Evolutionary conservation across 495 filamentous ascomycete genomes (phyloP).

Genomic region (Parathielavia hyrcaniae): DNA sequence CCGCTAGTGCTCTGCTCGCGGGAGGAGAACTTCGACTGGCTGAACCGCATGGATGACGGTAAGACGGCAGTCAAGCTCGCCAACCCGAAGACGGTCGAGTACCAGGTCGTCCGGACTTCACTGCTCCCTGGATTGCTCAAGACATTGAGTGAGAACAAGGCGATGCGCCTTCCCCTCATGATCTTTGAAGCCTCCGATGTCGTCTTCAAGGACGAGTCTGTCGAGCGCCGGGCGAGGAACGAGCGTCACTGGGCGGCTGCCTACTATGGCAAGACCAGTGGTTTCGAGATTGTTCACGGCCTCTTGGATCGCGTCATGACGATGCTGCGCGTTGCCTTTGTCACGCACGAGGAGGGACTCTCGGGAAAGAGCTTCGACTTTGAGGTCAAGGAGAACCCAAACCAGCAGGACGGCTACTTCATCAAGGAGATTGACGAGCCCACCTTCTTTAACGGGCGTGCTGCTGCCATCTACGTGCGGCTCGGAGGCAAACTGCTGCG

Average conservation of each 20-base stretch:
- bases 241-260: conserved; percentile 94
- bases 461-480: conserved; percentile 71
- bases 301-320: conserved; percentile 84
- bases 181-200: conserved; percentile 92
- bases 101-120: conserved; percentile 90
- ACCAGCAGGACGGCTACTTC: conserved; percentile 68
- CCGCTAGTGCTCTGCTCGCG: conserved; percentile 95
- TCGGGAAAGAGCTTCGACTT: conserved; percentile 45
- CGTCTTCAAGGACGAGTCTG: conserved; percentile 70
- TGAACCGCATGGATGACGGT: conserved; percentile 87
- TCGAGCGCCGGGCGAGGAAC: conserved; percentile 82
- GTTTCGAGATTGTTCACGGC: conserved; percentile 95
- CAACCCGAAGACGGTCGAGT: conserved; percentile 94
- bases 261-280: conserved; percentile 88
- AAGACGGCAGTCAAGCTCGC: conserved; percentile 78
- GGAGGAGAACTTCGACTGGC: conserved; percentile 96
- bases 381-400: conserved; percentile 45
- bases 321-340: conserved; percentile 81
- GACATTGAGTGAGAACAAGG: conserved; percentile 91
- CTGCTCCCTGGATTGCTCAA: conserved; percentile 88
- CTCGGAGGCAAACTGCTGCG: conserved; percentile 60
- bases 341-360: conserved; percentile 66
- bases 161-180: conserved; percentile 81
- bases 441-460: conserved; percentile 86
- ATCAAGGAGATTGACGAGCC: conserved; percentile 85